Conservation (phyloP, 2,329 filamentous ascomycete genomes). For the Trichoderma afroharzianum region DNA sequence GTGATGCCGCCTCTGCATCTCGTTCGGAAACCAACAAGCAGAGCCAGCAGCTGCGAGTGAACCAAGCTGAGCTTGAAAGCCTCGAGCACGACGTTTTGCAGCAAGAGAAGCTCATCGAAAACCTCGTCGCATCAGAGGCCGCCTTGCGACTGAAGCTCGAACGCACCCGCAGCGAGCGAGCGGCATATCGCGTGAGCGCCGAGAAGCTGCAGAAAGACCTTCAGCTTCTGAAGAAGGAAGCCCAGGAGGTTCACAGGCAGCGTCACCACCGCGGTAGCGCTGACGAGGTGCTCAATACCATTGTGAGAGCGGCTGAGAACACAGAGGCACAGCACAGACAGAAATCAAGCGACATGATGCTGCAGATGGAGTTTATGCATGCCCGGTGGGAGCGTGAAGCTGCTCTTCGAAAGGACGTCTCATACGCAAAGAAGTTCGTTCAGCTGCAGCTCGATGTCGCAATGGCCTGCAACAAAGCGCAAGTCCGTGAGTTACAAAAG, state of each 20-base stretch:
- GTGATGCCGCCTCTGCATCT: conserved; percentile 32
- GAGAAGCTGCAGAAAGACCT: conserved; percentile 54
- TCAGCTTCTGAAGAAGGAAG: conserved; percentile 39
- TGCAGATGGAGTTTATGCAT: conserved; percentile 89
- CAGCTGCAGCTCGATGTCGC: conserved; percentile 76
- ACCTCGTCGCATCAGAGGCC: conserved; percentile 53
- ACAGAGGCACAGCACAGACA: conserved; percentile 68
- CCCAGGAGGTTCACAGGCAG: conserved; percentile 20
- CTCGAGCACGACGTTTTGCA: conserved; percentile 70
- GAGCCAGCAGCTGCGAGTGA: conserved; percentile 58
- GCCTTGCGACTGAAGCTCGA: conserved; percentile 65
- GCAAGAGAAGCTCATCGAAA: conserved; percentile 62
- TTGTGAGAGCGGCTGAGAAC: conserved; percentile 54
- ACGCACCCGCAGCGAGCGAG: conserved; percentile 63
- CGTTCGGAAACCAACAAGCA: conserved; percentile 47
- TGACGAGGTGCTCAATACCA: conserved; percentile 51
- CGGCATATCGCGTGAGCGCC: conserved; percentile 50
- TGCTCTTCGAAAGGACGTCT: conserved; percentile 72
- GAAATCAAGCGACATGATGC: conserved; percentile 76
- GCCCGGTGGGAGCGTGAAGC: conserved; percentile 78
- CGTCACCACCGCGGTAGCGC: conserved; percentile 28
- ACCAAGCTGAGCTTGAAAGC: conserved; percentile 61
- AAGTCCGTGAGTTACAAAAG: conserved; percentile 78
- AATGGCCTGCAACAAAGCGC: conserved; percentile 87
- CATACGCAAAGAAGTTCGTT: conserved; percentile 84